Evolutionary conservation across 106 monocot species (phyloP).

Genomic region (Platanthera zijinensis): DNA sequence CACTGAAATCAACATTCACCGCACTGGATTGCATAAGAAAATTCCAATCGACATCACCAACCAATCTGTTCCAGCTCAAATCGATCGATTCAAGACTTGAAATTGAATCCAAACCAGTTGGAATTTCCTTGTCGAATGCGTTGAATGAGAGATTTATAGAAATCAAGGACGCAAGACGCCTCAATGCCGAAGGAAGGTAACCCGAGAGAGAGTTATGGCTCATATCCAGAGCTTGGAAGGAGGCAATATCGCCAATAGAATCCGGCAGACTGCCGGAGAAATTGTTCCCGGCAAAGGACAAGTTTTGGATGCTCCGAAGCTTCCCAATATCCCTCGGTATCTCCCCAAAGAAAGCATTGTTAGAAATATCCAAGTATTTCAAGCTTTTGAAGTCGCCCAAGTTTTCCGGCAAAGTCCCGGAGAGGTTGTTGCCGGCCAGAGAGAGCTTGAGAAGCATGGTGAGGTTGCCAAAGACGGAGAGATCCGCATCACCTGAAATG

Average conservation of each 20-base stretch:
- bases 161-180: conserved; percentile 32
- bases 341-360: conserved; percentile 59
- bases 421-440: conserved; percentile 62
- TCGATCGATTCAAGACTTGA: conserved; percentile 43
- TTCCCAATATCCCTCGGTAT: conserved; percentile 52
- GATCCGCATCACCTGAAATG: conserved; percentile 37
- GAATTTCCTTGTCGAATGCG: conserved; percentile 43
- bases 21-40: conserved; percentile 60
- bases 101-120: conserved; percentile 44
- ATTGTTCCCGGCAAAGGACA: conserved; percentile 69
- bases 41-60: conserved; percentile 82
- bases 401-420: conserved; percentile 37
- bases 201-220: conserved; percentile 70
- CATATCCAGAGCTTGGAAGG: conserved; percentile 64
- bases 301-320: conserved; percentile 60
- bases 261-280: conserved; percentile 72
- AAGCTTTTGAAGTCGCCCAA: conserved; percentile 45
- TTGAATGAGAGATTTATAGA: conserved; percentile 67
- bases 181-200: conserved; percentile 38
- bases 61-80: conserved; percentile 78
- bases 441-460: conserved; percentile 72
- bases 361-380: conserved; percentile 75
- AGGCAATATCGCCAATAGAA: conserved; percentile 53
- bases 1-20: conserved; percentile 75
- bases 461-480: conserved; percentile 54